Conservation (phyloP, 192 early-diverging fungal species). For the Mortierella claussenii region DNA sequence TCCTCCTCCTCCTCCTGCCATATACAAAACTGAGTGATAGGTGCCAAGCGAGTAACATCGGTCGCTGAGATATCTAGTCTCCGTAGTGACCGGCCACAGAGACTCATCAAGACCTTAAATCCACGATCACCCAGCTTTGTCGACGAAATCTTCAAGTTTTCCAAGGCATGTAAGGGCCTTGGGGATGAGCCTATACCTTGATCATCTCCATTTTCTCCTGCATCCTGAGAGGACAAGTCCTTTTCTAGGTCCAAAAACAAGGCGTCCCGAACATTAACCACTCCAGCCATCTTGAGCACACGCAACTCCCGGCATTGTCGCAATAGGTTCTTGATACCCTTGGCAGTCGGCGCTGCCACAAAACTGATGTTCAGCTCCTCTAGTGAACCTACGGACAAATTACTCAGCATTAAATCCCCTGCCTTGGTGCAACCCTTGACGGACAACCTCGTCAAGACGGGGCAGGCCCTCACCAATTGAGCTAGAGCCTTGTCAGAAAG, state of each 20-base stretch:
- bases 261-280: constrained; percentile 23
- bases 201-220: background rate
- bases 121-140: constrained; percentile 42
- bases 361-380: constrained; percentile 45
- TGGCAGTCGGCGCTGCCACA: constrained; percentile 27
- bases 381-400: background rate
- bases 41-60: constrained; percentile 2
- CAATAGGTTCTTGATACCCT: constrained; percentile 25
- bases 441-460: constrained; percentile 4
- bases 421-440: constrained; percentile 41
- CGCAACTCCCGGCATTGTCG: constrained; percentile 10
- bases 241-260: constrained; percentile 28
- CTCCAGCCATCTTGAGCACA: constrained; percentile 31
- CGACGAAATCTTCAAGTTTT: constrained; percentile 35
- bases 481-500: constrained; percentile 30
- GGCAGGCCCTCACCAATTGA: constrained; percentile 16
- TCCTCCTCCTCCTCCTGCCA: constrained; percentile 7
- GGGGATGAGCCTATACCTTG: background rate
- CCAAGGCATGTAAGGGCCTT: constrained; percentile 16
- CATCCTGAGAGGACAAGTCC: constrained; percentile 3
- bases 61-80: constrained; percentile 37
- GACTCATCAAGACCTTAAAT: constrained; percentile 22
- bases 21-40: constrained; percentile 27
- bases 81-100: constrained; percentile 20
- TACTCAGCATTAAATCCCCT: constrained; percentile 30